These are phyloP conservation scores for Puccinia horiana DNA, from an alignment of 1,284 basidiomycete species.

Conservation along the genomic window DNA sequence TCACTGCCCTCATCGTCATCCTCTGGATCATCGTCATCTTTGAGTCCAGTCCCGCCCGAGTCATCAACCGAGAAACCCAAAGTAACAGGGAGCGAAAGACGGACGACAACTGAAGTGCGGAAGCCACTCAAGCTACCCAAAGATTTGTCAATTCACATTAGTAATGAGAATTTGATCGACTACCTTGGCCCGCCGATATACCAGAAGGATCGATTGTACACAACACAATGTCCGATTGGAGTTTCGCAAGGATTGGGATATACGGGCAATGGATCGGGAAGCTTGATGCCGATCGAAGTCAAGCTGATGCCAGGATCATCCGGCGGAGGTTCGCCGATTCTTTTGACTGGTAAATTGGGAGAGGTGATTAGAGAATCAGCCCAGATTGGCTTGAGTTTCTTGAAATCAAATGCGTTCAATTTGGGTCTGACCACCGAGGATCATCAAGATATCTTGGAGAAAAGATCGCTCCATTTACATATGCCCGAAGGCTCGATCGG, in stretches of 20 bases:
- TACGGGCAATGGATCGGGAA: slow-evolving; percentile 90
- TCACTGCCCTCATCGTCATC: slow-evolving; percentile 53
- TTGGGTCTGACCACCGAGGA: slow-evolving; percentile 76
- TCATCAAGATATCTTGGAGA: slow-evolving; percentile 74
- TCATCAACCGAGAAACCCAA: slow-evolving; percentile 59
- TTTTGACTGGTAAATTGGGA: slow-evolving; percentile 89
- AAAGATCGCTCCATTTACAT: slow-evolving; percentile 85
- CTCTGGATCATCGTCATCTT: slow-evolving; percentile 55
- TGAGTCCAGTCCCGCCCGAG: slow-evolving; percentile 47
- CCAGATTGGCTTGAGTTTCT: slow-evolving; percentile 89
- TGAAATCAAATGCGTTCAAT: slow-evolving; percentile 83
- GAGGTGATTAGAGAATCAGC: slow-evolving; percentile 96
- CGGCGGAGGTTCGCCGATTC: slow-evolving; percentile 79
- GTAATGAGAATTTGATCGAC: slow-evolving; percentile 83
- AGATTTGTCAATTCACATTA: slow-evolving; percentile 76
- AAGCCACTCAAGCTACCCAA: slow-evolving; percentile 80
- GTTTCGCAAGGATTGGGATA: slow-evolving; percentile 94
- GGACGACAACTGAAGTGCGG: slow-evolving; percentile 74
- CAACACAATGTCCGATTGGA: slow-evolving; percentile 77
- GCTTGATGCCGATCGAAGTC: slow-evolving; percentile 95
- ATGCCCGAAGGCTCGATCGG: slow-evolving; percentile 97
- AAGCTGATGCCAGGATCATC: slow-evolving; percentile 79
- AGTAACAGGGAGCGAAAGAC: slow-evolving; percentile 56
- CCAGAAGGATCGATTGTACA: slow-evolving; percentile 91
- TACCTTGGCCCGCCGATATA: slow-evolving; percentile 96